Base-by-base conservation (phyloP, 2,329 filamentous ascomycete species). In the Exophiala oligosperma region DNA sequence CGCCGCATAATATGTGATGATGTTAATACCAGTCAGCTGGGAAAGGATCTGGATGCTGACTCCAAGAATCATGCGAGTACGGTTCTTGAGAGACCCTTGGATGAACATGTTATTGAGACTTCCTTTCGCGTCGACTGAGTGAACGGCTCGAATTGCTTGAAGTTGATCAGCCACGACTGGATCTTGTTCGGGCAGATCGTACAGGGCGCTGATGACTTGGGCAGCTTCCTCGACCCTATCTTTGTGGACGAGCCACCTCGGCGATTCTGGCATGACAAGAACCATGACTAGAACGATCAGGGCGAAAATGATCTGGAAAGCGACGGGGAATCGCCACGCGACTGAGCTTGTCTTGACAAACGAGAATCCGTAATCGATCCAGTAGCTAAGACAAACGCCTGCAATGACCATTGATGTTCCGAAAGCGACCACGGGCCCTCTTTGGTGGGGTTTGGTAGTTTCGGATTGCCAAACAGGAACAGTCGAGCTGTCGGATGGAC, bases 251-350 rank as follows among this genome's bases (percentile, higher is more conserved):
- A 85, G 74, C 81, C 82, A 85, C 56, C 83, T 76, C 9, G 83
- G 82, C 0, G 80, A 83, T 65, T 85, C 83, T 9, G 82, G 82
- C 1, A 84, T 72, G 12, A 74, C 73, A 54, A 80, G 72, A 38
- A 82, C 76, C 12, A 77, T 73, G n/a, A 57, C 67, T 37, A 81
- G 71, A 26, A 84, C 81, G 29, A 83, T 72, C 1, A 81, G 56
- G 1, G 81, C 81, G 51, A 85, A 80, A 28, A 82, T 62, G 60
- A 84, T 82, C 68, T 85, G 83, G 68, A 85, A 81, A 4, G 77
- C 80, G 49, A 84, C 76, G 0, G 82, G 81, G 60, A 84, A 81
- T 50, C 81, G 74, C 81, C 81, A 84, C n/a, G 77, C 70, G 14
- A 78, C 71, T 12, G 73, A 72, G 50, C 60, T 75, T 4, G 76